A percentile compares a stretch with the other conserved stretches of the same genome.
Evolutionary conservation across 768 basidiomycete genomes (phyloP).

Genomic region (Leucosporidium yakuticum): DNA sequence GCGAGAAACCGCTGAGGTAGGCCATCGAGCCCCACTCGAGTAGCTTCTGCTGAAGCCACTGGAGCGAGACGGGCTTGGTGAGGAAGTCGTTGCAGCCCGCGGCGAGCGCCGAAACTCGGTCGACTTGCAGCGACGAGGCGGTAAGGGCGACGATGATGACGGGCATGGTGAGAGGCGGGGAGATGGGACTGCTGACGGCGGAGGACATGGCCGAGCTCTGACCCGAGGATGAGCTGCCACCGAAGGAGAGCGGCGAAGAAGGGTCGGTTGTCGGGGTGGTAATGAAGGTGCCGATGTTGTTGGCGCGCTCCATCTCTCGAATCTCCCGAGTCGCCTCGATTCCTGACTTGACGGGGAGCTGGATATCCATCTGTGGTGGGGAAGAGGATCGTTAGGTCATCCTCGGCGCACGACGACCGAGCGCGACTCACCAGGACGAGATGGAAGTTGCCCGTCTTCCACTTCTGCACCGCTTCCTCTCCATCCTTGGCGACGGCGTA

Average conservation of each 20-base stretch:
- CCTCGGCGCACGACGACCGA: not conserved
- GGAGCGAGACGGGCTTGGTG: conserved; percentile 89
- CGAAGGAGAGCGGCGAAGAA: conserved; percentile 21
- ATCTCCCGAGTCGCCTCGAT: conserved; percentile 97
- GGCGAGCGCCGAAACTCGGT: conserved; percentile 92
- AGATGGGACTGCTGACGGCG: conserved; percentile 60
- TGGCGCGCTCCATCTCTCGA: conserved; percentile 67
- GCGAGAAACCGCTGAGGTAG: conserved; percentile 37
- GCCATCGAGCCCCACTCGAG: conserved; percentile 97
- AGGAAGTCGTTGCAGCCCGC: conserved; percentile 99
- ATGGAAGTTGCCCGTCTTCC: conserved; percentile 87
- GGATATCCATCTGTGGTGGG: conserved; percentile 89
- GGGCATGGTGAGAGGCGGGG: conserved; percentile 43
- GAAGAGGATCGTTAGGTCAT: not conserved
- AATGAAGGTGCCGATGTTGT: conserved; percentile 62
- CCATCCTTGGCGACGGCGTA: conserved; percentile 92
- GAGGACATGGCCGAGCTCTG: conserved; percentile 45
- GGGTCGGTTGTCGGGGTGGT: conserved; percentile 60
- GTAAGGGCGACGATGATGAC: conserved; percentile 99
- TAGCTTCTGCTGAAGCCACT: conserved; percentile 96
- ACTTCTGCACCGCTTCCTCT: conserved; percentile 90
- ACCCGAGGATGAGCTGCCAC: conserved; percentile 43
- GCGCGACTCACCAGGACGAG: conserved; percentile 71
- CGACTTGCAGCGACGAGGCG: conserved; percentile 87
- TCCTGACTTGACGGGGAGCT: conserved; percentile 98